Evolutionary conservation across 768 basidiomycete species (phyloP).

Genomic region (Lentinula edodes): DNA sequence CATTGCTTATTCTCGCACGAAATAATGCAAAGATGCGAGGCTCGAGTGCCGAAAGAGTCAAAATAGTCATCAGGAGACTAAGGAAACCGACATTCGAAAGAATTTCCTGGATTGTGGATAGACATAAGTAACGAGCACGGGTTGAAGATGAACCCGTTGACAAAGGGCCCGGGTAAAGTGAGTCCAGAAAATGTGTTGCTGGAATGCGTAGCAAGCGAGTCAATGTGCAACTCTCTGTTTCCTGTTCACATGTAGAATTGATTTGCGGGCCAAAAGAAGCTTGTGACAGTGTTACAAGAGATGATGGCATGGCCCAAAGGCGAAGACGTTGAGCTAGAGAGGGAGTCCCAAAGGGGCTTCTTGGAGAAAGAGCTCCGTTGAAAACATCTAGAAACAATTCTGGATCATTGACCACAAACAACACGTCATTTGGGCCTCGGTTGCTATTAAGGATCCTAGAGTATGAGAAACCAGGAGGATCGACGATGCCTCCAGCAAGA

Average conservation of each 20-base stretch:
- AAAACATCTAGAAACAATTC: slow-evolving; percentile 33
- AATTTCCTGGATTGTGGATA: slow-evolving; percentile 6
- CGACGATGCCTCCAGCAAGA: neutral
- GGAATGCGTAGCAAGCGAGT: neutral
- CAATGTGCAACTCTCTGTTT: neutral
- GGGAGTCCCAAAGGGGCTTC: neutral
- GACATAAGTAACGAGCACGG: neutral
- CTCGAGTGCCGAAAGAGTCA: slow-evolving; percentile 31
- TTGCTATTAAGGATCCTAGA: slow-evolving; percentile 6
- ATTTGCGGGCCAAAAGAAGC: neutral
- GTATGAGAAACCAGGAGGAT: slow-evolving; percentile 8
- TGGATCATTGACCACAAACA: slow-evolving; percentile 31
- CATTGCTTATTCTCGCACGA: slow-evolving; percentile 42
- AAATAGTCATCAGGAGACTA: slow-evolving; percentile 19
- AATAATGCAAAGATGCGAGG: slow-evolving; percentile 27
- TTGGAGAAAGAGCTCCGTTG: neutral
- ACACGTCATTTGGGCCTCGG: slow-evolving; percentile 17
- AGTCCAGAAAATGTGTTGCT: slow-evolving; percentile 5
- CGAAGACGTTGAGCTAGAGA: slow-evolving; percentile 1
- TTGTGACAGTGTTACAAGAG: neutral
- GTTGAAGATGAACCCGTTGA: neutral
- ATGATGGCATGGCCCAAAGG: neutral
- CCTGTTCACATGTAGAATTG: neutral
- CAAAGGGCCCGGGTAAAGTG: neutral
- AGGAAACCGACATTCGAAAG: slow-evolving; percentile 15